phyloP scores from a whole-genome alignment of 306 rosid species.

The Trifolium subterraneum region DNA sequence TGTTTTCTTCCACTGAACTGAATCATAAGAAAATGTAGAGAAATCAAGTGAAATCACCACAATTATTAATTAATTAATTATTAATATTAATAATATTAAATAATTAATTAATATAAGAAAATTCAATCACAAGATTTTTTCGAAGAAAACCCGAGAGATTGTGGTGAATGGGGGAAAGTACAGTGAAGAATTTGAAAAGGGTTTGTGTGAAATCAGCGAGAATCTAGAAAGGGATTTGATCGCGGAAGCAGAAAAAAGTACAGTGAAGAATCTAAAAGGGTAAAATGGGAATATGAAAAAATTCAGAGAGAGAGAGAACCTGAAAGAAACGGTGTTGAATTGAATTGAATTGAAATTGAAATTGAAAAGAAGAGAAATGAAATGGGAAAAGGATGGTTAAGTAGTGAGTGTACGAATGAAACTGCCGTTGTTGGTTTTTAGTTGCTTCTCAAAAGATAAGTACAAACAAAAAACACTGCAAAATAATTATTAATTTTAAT shows the following conservation, averaged over 20 bases:
- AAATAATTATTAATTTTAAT: background rate
- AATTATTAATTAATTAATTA: background rate
- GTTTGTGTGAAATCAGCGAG: conserved; percentile 11
- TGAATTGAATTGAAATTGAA: background rate
- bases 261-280: conserved; percentile 17
- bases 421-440: conserved; percentile 10
- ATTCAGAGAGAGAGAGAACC: background rate
- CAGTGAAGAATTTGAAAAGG: conserved; percentile 31
- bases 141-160: too few relatives aligned
- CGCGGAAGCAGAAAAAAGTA: conserved; percentile 11
- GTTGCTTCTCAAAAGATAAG: background rate
- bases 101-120: background rate
- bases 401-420: background rate
- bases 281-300: conserved; percentile 29
- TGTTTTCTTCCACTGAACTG: background rate
- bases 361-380: background rate
- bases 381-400: background rate
- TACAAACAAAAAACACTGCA: background rate
- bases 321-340: conserved; percentile 8
- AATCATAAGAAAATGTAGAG: conserved; percentile 28
- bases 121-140: background rate
- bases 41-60: conserved; percentile 11
- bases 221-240: conserved; percentile 10
- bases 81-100: background rate
- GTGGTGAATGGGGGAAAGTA: background rate